Conservation (phyloP, 352 stramenopile genomes). For the Elongisporangium undulatum region DNA sequence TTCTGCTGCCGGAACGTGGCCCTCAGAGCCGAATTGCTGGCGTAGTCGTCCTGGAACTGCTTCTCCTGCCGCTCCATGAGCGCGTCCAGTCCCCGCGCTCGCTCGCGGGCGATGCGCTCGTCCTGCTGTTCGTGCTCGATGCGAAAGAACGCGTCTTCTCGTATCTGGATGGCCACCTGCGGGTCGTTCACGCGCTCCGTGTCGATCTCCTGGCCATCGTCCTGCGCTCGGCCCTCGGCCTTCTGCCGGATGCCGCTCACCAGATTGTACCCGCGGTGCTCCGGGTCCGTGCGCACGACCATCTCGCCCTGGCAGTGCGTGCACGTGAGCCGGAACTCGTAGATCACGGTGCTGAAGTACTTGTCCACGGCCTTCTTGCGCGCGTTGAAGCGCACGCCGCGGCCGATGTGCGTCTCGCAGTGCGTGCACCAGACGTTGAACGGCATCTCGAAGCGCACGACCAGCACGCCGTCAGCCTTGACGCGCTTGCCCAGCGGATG, state of each 20-base stretch:
- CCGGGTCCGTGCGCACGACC: constrained; percentile 95
- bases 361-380: constrained; percentile 89
- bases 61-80: constrained; percentile 57
- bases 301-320: constrained; percentile 83
- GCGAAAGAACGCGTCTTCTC: constrained; percentile 63
- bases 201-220: constrained; percentile 23
- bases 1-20: constrained; percentile 56
- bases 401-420: constrained; percentile 65
- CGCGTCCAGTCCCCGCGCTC: constrained; percentile 36
- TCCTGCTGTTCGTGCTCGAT: constrained; percentile 82
- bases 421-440: constrained; percentile 93
- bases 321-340: constrained; percentile 95
- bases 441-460: constrained; percentile 98
- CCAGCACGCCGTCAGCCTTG: constrained; percentile 88
- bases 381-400: constrained; percentile 95
- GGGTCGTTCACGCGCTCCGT: constrained; percentile 60
- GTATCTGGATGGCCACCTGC: constrained; percentile 30
- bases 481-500: constrained; percentile 68
- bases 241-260: constrained; percentile 89
- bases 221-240: constrained; percentile 32
- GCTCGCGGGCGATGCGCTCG: constrained; percentile 36
- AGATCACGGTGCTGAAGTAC: constrained; percentile 92
- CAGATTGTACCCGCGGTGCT: constrained; percentile 87
- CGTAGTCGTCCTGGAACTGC: constrained; percentile 69
- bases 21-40: constrained; percentile 52